Conservation (phyloP, 2,329 filamentous ascomycete genomes). For the Trichoderma sp. region DNA sequence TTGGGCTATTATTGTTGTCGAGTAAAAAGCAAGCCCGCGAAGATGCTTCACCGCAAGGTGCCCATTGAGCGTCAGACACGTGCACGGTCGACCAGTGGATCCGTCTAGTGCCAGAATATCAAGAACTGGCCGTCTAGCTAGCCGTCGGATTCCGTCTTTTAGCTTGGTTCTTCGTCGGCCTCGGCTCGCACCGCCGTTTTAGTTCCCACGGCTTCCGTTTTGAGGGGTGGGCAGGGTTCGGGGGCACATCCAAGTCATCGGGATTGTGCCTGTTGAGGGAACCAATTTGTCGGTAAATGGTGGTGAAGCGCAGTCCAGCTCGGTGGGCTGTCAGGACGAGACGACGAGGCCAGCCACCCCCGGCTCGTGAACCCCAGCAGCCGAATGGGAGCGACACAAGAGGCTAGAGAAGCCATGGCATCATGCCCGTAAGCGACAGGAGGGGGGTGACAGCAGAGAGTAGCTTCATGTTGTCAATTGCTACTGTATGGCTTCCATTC, state of each 20-base stretch:
- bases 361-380: constrained; percentile 12
- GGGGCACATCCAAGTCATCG: constrained; percentile 23
- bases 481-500: not conserved
- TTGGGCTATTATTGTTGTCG: not conserved
- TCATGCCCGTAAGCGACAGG: not conserved
- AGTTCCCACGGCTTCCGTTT: constrained; percentile 23
- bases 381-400: constrained; percentile 9
- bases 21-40: not conserved
- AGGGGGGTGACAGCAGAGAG: constrained; percentile 8
- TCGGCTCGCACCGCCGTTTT: constrained; percentile 40
- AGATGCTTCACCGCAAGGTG: constrained; percentile 22
- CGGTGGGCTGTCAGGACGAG: constrained; percentile 12
- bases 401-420: not conserved
- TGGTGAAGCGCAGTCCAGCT: constrained; percentile 9
- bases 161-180: constrained; percentile 35
- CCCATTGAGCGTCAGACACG: constrained; percentile 38
- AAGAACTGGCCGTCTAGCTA: constrained; percentile 27
- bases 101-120: constrained; percentile 21
- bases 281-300: constrained; percentile 12
- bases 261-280: not conserved
- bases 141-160: constrained; percentile 31
- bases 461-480: not conserved
- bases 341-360: constrained; percentile 18
- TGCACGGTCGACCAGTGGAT: constrained; percentile 31
- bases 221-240: constrained; percentile 26